Base-by-base conservation (phyloP, 2,329 filamentous ascomycete species). In the Penicillium decumbens region DNA sequence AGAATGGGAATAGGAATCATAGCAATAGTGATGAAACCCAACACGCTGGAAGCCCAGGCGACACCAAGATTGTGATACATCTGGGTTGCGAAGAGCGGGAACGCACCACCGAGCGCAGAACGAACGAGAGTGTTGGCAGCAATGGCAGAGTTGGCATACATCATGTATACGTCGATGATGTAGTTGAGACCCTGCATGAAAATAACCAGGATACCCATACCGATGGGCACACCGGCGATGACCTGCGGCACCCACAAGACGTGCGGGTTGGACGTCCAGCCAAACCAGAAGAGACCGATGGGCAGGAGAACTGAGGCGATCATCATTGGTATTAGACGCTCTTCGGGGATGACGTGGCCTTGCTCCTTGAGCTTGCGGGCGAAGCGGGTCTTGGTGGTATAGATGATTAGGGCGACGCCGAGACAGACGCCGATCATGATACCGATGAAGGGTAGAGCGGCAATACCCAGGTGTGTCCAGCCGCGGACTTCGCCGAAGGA, bases 261-360 rank as follows among this genome's bases (percentile, higher is more conserved):
- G 23, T 65, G 38, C 1, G 66, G 66, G 45, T 62, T 70, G 0
- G 73, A 72, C 0, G 71, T 70, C 77, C 77, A 79, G 4, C 70
- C 75, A 49, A 77, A 77, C 71, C 73, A 75, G 58, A 77, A 77
- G n/a, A 77, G 61, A 43, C 76, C 75, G 47, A 66, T 61, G 1
- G 75, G 74, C 3, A 79, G 60, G 3, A 74, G 49, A 7, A 73
- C 54, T 0, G 68, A 71, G 13, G 70, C 73, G 20, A 75, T 44
- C 45, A 77, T 73, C 71, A 76, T 75, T 3, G 74, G 72, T 0
- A 73, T 63, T 1, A 79, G 66, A 41, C 75, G 68, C 54, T 73
- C 71, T 57, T 78, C 76, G 2, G 62, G 62, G 3, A 71, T 51
- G 53, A 72, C 64, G 13, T 48, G 55, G 37, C 66, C 65, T 32